These are phyloP conservation scores for Miscanthus sacchariflorus DNA, from an alignment of 202 grass and related monocot species.

Conservation along the genomic window DNA sequence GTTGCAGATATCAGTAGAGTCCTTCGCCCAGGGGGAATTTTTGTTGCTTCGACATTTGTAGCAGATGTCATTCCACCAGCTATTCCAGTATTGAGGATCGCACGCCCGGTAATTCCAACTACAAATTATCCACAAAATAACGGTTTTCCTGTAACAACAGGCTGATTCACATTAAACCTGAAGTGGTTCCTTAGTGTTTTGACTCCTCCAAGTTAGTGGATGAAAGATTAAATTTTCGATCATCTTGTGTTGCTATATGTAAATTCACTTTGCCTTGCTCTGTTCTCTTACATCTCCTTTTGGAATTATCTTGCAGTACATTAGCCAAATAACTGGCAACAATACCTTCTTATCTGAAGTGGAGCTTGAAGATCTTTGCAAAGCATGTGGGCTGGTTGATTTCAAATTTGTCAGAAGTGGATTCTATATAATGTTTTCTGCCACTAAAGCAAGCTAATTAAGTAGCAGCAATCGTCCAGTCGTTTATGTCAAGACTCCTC, in stretches of 20 bases:
- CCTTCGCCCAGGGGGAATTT: conserved; percentile 79
- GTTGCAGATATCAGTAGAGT: conserved; percentile 92
- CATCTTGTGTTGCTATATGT: conserved; percentile 18
- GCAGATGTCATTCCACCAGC: conserved; percentile 63
- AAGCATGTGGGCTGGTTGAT: conserved; percentile 75
- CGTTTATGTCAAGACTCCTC: neutral
- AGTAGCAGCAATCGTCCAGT: neutral
- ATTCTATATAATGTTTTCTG: conserved; percentile 87
- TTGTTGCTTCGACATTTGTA: conserved; percentile 89
- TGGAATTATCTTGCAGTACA: conserved; percentile 64
- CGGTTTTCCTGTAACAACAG: conserved; percentile 28
- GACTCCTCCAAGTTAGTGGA: neutral
- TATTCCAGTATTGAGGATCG: conserved; percentile 59
- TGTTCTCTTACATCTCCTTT: conserved; percentile 8
- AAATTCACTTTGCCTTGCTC: neutral
- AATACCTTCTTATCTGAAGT: conserved; percentile 77
- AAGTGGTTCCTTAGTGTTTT: neutral
- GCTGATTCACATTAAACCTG: conserved; percentile 1
- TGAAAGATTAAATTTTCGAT: conserved; percentile 1
- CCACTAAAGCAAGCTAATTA: conserved; percentile 65
- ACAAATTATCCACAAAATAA: conserved; percentile 17
- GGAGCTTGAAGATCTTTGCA: conserved; percentile 86
- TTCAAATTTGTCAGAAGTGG: conserved; percentile 82
- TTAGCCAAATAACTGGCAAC: conserved; percentile 58
- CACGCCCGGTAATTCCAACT: conserved; percentile 63